Base-by-base conservation (phyloP, 371 early-diverging fungal species). In the Mucor mucedo region DNA sequence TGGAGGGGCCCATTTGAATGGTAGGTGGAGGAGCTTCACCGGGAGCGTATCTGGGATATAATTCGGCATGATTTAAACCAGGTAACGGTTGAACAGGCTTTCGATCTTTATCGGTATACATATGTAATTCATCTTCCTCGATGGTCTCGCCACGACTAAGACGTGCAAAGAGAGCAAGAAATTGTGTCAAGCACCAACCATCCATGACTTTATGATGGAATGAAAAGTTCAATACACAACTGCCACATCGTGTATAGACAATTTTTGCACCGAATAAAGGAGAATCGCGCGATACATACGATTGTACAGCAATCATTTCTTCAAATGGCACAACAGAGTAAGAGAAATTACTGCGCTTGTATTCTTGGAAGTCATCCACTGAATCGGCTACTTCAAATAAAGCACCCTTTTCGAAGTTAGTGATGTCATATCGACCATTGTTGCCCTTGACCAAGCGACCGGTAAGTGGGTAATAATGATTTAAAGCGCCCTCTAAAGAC, bases 131-230 rank as follows among this genome's bases (percentile, higher is more conserved):
- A 1, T 33, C 10, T 4, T 28, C 28, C 0, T 42, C 48, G 0
- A 54, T 33, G 1, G 27, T n/a, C 16, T 62, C 62, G 0, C 62
- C 58, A 2, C 58, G 57, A 16, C 48, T 13, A 5, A 67, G 47
- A 40, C 42, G 27, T 5, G 21, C 21, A 28, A 62, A 52, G 6
- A 47, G 9, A 9, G 28, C 14, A 1, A 67, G 9, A 35, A 67
- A 58, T 10, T 47, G 28, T 4, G 47, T 40, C 11, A 40, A 29
- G 4, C 44, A 39, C 11, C 40, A 27, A 16, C 68, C 68, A 9
- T 67, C 68, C 14, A 50, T 53, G 21, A 67, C 44, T 40, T 67
- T 67, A 21, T 67, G 68, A 52, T 67, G 62, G 7, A 58, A 16
- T 3, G 58, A 58, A 13, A 53, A 35, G 9, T 48, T 45, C 0